Base-by-base conservation (phyloP, 495 filamentous ascomycete species). In the Cercophora samala region DNA sequence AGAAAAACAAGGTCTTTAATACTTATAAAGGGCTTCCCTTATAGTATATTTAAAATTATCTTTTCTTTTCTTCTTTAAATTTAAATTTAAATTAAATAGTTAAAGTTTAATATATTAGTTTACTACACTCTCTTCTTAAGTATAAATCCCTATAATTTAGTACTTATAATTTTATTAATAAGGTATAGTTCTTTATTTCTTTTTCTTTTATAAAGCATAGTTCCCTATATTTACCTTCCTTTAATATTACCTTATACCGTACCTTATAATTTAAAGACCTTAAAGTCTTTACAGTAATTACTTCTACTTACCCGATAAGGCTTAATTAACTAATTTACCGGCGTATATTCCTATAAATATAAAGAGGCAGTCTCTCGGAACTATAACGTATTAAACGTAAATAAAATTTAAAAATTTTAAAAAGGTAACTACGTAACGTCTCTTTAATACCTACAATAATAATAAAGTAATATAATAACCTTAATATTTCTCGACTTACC, bases 1-100 rank as follows among this genome's bases (percentile, higher is more conserved):
- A 53, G n/a, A n/a, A n/a, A n/a, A n/a, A n/a, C n/a, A n/a, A n/a
- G 51, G 51, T 53, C 11, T 53, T 53, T 19, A 53, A 53, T 53
- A 19, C 51, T 19, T 19, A 53, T 53, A 53, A 53, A 53, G 19
- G 51, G 51, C 51, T 53, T 53, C 26, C 26, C 51, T 53, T 9
- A 9, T 9, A 15, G 51, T 53, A 9, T 53, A 1, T 18, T 53
- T 53, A 9, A 9, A 21, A 53, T 53, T 53, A 9, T 5, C 51
- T 53, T 53, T 53, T 53, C 51, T 5, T 53, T 53, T 15, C 51
- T 17, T 53, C 17, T 0, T 18, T 53, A 53, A 53, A 9, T 53
- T 53, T 9, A 53, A 53, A 9, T 18, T 53, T 1, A 53, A 53
- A 9, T 15, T 9, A 53, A 53, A 53, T 9, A 53, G 51, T 53